Conservation (phyloP, 75 land plant species). For the Picea sitchensis region DNA sequence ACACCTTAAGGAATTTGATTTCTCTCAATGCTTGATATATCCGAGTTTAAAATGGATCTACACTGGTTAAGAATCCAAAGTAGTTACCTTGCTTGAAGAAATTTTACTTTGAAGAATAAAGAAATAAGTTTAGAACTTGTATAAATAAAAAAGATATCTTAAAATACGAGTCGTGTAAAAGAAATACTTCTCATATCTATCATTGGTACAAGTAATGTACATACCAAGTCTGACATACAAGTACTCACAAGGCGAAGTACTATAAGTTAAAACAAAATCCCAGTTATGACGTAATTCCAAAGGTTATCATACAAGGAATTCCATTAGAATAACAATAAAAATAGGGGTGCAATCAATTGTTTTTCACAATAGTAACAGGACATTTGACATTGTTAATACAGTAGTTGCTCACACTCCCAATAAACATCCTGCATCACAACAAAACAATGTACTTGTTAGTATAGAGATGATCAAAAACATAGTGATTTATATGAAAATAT, state of each 20-base stretch:
- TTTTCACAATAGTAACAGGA: conserved; percentile 65
- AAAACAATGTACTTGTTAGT: neutral
- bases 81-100: neutral
- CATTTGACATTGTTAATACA: conserved; percentile 65
- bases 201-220: neutral
- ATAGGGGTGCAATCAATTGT: neutral
- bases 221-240: conserved; percentile 4
- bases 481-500: neutral
- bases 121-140: neutral
- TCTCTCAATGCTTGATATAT: too few relatives aligned
- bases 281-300: neutral
- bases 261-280: neutral
- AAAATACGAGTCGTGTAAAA: neutral
- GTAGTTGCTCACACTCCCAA: conserved; percentile 80
- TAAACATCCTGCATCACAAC: conserved; percentile 48
- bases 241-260: neutral
- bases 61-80: neutral
- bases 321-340: neutral
- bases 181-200: neutral
- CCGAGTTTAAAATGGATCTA: too few relatives aligned
- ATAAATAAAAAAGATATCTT: neutral
- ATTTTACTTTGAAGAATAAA: neutral
- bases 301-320: neutral
- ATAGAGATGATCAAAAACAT: neutral
- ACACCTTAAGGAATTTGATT: too few relatives aligned